Evolutionary conservation across 75 land plant genomes (phyloP).

Genomic region (Larix kaempferi): DNA sequence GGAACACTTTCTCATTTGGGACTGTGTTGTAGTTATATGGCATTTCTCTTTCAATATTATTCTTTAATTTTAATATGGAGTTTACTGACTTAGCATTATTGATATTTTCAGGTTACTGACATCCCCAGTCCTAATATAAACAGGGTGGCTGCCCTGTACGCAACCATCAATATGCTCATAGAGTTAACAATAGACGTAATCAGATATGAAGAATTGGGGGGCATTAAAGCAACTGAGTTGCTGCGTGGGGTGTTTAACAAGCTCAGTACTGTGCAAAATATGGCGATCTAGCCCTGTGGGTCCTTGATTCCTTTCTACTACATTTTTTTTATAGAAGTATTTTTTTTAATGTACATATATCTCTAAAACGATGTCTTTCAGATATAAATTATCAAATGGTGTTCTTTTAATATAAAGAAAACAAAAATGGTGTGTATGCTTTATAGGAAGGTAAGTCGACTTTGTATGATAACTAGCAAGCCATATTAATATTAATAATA

Average conservation of each 20-base stretch:
- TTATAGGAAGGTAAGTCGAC: neutral
- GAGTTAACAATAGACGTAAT: slow-evolving; percentile 10
- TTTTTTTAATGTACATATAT: slow-evolving; percentile 8
- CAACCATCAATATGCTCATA: slow-evolving; percentile 3
- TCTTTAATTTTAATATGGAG: neutral
- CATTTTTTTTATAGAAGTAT: slow-evolving; percentile 1
- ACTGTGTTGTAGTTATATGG: neutral
- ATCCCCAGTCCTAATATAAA: neutral
- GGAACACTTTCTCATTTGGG: neutral
- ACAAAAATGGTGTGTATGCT: slow-evolving; percentile 1
- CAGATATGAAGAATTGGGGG: neutral
- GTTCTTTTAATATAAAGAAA: neutral
- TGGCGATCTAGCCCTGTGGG: neutral
- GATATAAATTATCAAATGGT: too few relatives aligned
- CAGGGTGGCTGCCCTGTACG: neutral
- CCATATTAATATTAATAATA: too few relatives aligned
- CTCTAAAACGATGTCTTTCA: neutral
- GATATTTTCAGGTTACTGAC: slow-evolving; percentile 9
- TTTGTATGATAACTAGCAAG: slow-evolving; percentile 8
- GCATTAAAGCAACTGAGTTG: neutral
- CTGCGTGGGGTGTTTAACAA: neutral
- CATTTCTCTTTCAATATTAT: neutral
- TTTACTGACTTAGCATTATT: neutral
- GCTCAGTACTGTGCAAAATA: neutral
- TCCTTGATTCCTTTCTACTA: neutral